Evolutionary conservation across 1,284 basidiomycete genomes (phyloP), one percentile per base, ranked within the genome.

Genomic region (Fomes fomentarius): DNA sequence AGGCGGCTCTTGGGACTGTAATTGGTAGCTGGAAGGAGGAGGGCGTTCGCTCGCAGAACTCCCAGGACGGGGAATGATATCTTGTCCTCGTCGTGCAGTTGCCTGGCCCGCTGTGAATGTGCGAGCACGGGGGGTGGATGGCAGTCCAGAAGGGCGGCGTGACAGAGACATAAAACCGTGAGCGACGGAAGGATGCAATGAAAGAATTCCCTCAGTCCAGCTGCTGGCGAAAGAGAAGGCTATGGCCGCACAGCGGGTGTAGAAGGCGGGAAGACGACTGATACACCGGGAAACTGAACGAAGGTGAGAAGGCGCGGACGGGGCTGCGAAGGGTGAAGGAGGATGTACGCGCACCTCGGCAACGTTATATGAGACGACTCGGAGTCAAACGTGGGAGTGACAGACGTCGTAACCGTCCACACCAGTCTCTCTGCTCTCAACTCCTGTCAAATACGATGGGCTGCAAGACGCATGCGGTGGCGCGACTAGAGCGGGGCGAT

Each of bases 91-190:
- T n/a, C n/a, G n/a, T n/a, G n/a, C n/a, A n/a, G n/a, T 47, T 4
- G 55, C 37, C 25, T 34, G 52, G 11, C 54, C 35, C 15, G 57
- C 50, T 30, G 50, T 45, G 47, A 35, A 44, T 38, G 48, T 63
- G 47, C 42, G 67, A 47, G 49, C 65, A 62, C 46, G 66, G 43
- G 66, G 68, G 54, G 50, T 66, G 38, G 66, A 57, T 15, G 69
- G 69, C 22, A 70, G 63, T 38, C 69, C 69, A 38, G 65, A 63
- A 38, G 66, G 58, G 28, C 69, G 66, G 49, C 58, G 53, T 4
- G 64, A 54, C 43, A 61, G 59, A 37, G 67, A 63, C 67, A 69
- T 69, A 40, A 30, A 56, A 11, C 19, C 38, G 38, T 40, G 31
- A 43, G 34, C 17, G 21, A 6, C 22, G 19, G 37, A 35, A n/a